These are phyloP conservation scores for Withania somnifera DNA, from an alignment of 305 asterid genomes.

Conservation along the genomic window DNA sequence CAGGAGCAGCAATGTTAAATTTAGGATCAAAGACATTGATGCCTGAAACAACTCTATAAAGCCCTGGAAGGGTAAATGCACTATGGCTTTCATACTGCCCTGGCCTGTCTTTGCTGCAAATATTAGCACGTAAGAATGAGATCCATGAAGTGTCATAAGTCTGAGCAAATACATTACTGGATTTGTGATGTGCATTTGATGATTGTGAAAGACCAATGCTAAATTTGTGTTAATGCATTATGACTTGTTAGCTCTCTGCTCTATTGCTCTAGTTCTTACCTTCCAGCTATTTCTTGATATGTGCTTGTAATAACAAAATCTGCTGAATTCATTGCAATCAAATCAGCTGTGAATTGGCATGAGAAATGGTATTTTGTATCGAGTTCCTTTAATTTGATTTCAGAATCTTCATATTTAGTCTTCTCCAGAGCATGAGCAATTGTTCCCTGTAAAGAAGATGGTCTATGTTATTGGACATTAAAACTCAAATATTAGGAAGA, in stretches of 20 bases:
- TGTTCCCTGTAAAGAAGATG: constrained; percentile 43
- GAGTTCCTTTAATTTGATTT: constrained; percentile 70
- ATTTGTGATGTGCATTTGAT: background rate
- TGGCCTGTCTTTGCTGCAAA: constrained; percentile 76
- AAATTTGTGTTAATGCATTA: background rate
- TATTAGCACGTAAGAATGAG: background rate
- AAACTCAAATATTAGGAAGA: background rate
- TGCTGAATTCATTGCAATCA: constrained; percentile 79
- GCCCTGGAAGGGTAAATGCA: constrained; percentile 76
- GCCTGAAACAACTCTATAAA: constrained; percentile 70
- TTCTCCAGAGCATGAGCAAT: constrained; percentile 96
- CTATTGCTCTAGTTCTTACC: constrained; percentile 24
- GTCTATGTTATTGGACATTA: background rate
- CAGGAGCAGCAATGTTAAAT: constrained; percentile 83
- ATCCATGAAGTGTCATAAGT: background rate
- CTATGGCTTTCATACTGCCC: constrained; percentile 90
- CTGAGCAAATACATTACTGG: background rate
- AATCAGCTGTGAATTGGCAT: constrained; percentile 87
- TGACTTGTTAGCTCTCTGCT: background rate
- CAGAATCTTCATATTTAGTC: constrained; percentile 93
- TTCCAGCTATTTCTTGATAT: constrained; percentile 92
- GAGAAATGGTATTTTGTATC: constrained; percentile 81
- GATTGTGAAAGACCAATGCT: background rate
- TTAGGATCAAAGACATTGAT: constrained; percentile 79
- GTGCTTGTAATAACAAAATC: constrained; percentile 92